Conservation (phyloP, 805 yeast species). For the Myxozyma lipomycoides region DNA sequence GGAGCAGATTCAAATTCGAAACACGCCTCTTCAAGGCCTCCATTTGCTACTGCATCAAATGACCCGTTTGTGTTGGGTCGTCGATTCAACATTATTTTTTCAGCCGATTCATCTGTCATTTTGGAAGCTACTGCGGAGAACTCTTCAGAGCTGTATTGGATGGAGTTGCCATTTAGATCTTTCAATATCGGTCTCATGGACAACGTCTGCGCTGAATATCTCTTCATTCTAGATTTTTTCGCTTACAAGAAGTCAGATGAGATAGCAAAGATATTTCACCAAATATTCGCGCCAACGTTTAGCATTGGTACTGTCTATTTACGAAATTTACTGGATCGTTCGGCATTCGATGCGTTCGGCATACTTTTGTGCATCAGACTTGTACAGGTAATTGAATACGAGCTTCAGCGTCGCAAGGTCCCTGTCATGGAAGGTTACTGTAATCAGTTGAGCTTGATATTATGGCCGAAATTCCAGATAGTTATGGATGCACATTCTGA, state of each 20-base stretch:
- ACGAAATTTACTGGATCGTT: conserved; percentile 37
- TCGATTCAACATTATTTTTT: conserved; percentile 55
- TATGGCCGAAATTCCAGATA: conserved; percentile 86
- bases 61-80: conserved; percentile 59
- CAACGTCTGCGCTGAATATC: conserved; percentile 71
- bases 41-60: conserved; percentile 13
- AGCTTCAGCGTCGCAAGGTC: conserved; percentile 62
- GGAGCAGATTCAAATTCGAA: conserved; percentile 40
- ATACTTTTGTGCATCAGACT: conserved; percentile 69
- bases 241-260: conserved; percentile 30
- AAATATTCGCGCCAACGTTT: conserved; percentile 52
- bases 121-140: conserved; percentile 83
- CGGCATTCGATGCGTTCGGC: conserved; percentile 67
- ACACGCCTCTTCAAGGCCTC: conserved; percentile 12
- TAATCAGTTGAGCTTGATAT: conserved; percentile 55
- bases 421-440: conserved; percentile 70
- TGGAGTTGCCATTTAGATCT: conserved; percentile 70
- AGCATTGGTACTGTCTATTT: conserved; percentile 49
- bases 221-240: conserved; percentile 70
- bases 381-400: conserved; percentile 59
- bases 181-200: conserved; percentile 70
- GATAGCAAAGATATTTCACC: conserved; percentile 38
- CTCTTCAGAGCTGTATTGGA: conserved; percentile 58
- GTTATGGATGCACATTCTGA: conserved; percentile 76
- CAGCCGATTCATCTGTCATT: conserved; percentile 60